phyloP scores from a whole-genome alignment of 768 basidiomycete genomes.

The Tremella mesenterica region DNA sequence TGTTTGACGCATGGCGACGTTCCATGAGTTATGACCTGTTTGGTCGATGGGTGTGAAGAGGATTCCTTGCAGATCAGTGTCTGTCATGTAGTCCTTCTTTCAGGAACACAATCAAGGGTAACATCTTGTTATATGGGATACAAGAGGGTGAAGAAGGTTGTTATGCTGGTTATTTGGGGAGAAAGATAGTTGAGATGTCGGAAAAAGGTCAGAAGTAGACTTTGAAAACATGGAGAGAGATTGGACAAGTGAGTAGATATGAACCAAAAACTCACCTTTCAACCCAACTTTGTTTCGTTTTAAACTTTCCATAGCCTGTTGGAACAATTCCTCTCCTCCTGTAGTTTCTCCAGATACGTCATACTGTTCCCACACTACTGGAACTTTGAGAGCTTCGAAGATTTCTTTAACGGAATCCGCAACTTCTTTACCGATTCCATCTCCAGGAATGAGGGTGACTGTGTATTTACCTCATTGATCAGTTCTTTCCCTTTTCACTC shows the following conservation, averaged over 20 bases:
- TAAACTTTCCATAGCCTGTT: slow-evolving; percentile 94
- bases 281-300: slow-evolving; percentile 95
- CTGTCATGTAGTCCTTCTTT: too few relatives aligned
- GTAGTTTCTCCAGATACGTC: slow-evolving; percentile 94
- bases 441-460: slow-evolving; percentile 93
- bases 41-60: slow-evolving; percentile 97
- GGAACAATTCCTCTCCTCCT: slow-evolving; percentile 88
- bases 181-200: neutral
- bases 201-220: neutral
- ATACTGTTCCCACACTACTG: slow-evolving; percentile 98
- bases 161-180: neutral
- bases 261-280: slow-evolving; percentile 59
- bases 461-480: slow-evolving; percentile 39
- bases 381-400: slow-evolving; percentile 92
- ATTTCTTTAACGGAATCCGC: slow-evolving; percentile 98
- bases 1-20: slow-evolving; percentile 97
- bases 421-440: slow-evolving; percentile 94
- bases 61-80: slow-evolving; percentile 58
- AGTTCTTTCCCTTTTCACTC: neutral
- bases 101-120: too few relatives aligned
- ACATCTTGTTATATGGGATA: neutral
- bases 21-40: slow-evolving; percentile 97
- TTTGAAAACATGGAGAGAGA: too few relatives aligned
- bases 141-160: neutral
- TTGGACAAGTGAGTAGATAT: neutral